Base-by-base conservation (phyloP, 1,139 yeast genomes). In the Suhomyces chickasaworum region DNA sequence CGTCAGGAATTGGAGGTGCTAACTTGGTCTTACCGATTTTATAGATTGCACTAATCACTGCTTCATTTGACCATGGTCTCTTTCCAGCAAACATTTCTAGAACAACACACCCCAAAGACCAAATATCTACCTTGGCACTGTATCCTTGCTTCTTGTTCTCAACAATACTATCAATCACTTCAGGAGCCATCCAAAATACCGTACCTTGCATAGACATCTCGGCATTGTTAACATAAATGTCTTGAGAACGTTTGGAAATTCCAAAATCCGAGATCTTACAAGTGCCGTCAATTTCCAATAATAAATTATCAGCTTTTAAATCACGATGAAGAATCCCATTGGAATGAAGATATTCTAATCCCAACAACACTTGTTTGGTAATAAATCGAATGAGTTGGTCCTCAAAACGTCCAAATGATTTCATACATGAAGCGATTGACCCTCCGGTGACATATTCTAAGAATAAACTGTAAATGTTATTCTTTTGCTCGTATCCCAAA, bases 181-280 rank as follows among this genome's bases (percentile, higher is more conserved):
- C 99, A 0, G 99, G 99, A 0, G 99, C 99, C 99, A 95, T 95
- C 99, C 99, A 95, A 63, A 91, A 95, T 2, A 95, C 91, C 0
- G 99, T 91, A 17, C 99, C 99, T 66, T 95, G 97, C 66, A 73
- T 71, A 12, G 98, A 91, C 96, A 91, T 89, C 49, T 89, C 97
- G 2, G 97, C 91, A 57, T 89, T 85, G 60, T 93, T 91, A 21
- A 88, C 84, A 64, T 93, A 93, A 35, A 93, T 89, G 61, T 93
- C 93, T 52, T 82, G 79, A 0, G 96, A 87, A 45, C 85, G 81
- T 61, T 90, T 91, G 40, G 98, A 90, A 48, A 95, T 95, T 35
- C 99, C 99, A 71, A 95, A 95, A 65, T 95, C 99, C 8, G 97
- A 87, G 43, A 95, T 95, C 67, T 95, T 95, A 66, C 97, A 89